phyloP scores from a whole-genome alignment of 208 protist species.

The Trypanosomatidae sp. region DNA sequence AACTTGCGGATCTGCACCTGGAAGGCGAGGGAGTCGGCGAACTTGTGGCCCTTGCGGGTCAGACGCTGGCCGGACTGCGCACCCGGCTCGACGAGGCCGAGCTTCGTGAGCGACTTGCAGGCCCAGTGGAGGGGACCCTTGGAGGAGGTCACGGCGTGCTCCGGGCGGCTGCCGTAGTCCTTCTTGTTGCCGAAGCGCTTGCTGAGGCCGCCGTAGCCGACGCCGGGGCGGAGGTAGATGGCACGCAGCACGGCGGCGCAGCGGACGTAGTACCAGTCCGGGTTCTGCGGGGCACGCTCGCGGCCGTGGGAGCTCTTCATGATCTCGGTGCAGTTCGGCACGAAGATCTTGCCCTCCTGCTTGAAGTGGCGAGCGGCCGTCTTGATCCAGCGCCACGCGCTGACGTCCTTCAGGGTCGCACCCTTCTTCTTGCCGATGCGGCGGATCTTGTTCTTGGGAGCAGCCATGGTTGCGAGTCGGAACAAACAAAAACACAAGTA shows the following conservation, averaged over 20 bases:
- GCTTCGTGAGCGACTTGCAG: slow-evolving; percentile 94
- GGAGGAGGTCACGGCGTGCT: slow-evolving; percentile 87
- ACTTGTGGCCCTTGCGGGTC: slow-evolving; percentile 93
- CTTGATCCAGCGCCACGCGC: slow-evolving; percentile 95
- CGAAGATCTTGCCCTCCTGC: slow-evolving; percentile 91
- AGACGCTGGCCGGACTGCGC: slow-evolving; percentile 87
- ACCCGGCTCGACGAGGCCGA: slow-evolving; percentile 92
- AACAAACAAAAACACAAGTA: too few species aligned
- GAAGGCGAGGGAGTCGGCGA: slow-evolving; percentile 95
- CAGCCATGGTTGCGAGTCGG: slow-evolving; percentile 37
- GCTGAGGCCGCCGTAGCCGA: slow-evolving; percentile 93
- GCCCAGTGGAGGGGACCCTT: slow-evolving; percentile 91
- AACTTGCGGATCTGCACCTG: slow-evolving; percentile 17
- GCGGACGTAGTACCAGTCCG: slow-evolving; percentile 99
- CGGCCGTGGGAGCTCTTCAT: slow-evolving; percentile 96
- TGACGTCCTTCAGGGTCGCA: slow-evolving; percentile 94
- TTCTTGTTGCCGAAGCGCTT: slow-evolving; percentile 94
- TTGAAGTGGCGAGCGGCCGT: slow-evolving; percentile 96
- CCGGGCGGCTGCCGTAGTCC: slow-evolving; percentile 85
- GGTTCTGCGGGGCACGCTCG: slow-evolving; percentile 96
- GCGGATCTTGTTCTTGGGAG: slow-evolving; percentile 72
- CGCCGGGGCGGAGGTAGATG: slow-evolving; percentile 95
- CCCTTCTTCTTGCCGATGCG: slow-evolving; percentile 91
- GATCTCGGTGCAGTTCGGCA: slow-evolving; percentile 97
- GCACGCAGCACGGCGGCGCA: slow-evolving; percentile 96